A percentile compares a stretch with the other conserved stretches of the same genome.
These are phyloP conservation scores for Entonaema liquescens DNA, from an alignment of 495 filamentous ascomycete genomes.

Conservation along the genomic window DNA sequence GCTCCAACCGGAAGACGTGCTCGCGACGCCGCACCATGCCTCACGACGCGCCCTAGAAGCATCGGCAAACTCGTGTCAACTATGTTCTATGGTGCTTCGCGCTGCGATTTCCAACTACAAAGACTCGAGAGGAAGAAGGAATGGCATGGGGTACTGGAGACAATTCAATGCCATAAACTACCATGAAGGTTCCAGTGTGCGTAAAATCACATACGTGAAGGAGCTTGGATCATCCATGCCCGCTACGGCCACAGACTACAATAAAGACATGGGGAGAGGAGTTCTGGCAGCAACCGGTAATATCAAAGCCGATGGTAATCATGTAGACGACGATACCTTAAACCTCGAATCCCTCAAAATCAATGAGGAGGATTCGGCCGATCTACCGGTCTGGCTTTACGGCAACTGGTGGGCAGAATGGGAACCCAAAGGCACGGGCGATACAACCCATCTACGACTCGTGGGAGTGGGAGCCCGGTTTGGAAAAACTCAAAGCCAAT, in stretches of 20 bases:
- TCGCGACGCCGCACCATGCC: slow-evolving; percentile 7
- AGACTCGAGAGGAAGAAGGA: slow-evolving; percentile 4
- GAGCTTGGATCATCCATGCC: slow-evolving; percentile 19
- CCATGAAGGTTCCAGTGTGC: slow-evolving; percentile 8
- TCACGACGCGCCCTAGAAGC: slow-evolving; percentile 13
- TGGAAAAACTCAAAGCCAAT: slow-evolving; percentile 20
- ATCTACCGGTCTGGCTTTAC: slow-evolving; percentile 28
- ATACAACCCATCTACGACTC: slow-evolving; percentile 17
- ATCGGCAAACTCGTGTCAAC: slow-evolving; percentile 12
- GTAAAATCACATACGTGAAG: slow-evolving; percentile 24
- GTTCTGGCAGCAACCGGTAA: slow-evolving; percentile 18
- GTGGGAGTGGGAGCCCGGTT: slow-evolving; percentile 21
- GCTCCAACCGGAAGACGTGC: slow-evolving; percentile 20
- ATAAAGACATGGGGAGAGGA: background rate
- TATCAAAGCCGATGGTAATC: slow-evolving; percentile 12
- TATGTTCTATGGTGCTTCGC: slow-evolving; percentile 18
- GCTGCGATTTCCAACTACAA: slow-evolving; percentile 19
- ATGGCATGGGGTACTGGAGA: slow-evolving; percentile 25
- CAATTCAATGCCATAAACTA: slow-evolving; percentile 27
- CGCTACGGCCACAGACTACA: slow-evolving; percentile 7
- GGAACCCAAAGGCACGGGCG: background rate
- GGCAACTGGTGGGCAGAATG: slow-evolving; percentile 23
- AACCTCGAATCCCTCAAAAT: slow-evolving; percentile 7
- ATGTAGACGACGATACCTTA: slow-evolving; percentile 8
- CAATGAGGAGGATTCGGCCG: slow-evolving; percentile 11